Base-by-base conservation (phyloP, 352 stramenopile genomes). In the Globisporangium echinulatum region DNA sequence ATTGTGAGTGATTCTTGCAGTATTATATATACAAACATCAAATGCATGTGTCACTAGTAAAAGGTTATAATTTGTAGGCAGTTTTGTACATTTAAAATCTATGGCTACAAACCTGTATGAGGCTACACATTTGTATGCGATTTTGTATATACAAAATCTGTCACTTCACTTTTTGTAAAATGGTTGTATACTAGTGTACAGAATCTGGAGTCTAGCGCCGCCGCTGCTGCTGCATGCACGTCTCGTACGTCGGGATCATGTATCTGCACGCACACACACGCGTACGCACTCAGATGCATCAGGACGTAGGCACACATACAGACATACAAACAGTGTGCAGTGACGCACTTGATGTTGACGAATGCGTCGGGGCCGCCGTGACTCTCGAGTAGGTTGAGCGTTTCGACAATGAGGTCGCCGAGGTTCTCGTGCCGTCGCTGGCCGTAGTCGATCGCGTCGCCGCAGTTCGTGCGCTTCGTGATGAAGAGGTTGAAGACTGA, bases 231-330 rank as follows among this genome's bases (percentile, higher is more conserved):
- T 44, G 66, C 46, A 82, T 71, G 64, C 91, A 97, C 73, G 85
- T 96, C 72, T 98, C 89, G 66, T 98, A 99, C 5, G 95, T 97
- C 8, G 96, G 96, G 36, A 98, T 88, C 75, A 98, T 94, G 68
- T 98, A 98, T 85, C 90, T 62, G 66, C n/a, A 58, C 43, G 44
- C 11, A 36, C 2, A 58, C 43, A 49, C 11, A 36, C 2, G 17
- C 17, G 33, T 19, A n/a, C 13, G 57, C 8, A 13, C 10, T 43
- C 42, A 52, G 43, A 19, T 54, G 25, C 14, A 7, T 8, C 47
- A 42, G n/a, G 17, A 25, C 25, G 15, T 7, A n/a, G 15, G 25
- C 10, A 49, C 11, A 13, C 7, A 40, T 25, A 10, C 13, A 10
- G 14, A 33, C 5, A 0, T 15, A 19, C 54, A 36, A 42, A 14